phyloP scores from a whole-genome alignment of 352 stramenopile genomes.

The Phytophthora litchii region DNA sequence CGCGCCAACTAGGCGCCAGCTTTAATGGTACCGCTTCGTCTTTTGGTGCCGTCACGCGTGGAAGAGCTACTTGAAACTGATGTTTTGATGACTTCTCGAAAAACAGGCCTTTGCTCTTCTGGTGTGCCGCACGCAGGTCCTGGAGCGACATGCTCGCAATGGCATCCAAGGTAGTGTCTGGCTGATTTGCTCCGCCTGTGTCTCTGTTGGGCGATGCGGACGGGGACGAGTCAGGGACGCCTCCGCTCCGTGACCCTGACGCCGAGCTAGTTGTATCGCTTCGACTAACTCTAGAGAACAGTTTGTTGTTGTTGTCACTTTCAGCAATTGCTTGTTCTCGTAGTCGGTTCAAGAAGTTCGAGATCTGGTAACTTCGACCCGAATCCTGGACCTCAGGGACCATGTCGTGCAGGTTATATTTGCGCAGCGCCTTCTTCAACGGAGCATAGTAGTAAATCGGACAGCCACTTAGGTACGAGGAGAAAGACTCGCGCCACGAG shows the following conservation, averaged over 20 bases:
- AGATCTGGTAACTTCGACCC: slow-evolving; percentile 85
- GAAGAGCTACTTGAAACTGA: slow-evolving; percentile 45
- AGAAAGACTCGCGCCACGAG: slow-evolving; percentile 84
- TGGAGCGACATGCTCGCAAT: slow-evolving; percentile 73
- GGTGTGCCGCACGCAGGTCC: slow-evolving; percentile 54
- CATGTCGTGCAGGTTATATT: slow-evolving; percentile 90
- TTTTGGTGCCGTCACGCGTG: slow-evolving; percentile 26
- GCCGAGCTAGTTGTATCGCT: slow-evolving; percentile 21
- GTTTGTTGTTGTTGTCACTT: slow-evolving; percentile 82
- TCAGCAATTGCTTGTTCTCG: slow-evolving; percentile 77
- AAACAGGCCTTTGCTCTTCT: slow-evolving; percentile 55
- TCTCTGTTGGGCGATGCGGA: slow-evolving; percentile 43
- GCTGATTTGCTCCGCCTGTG: slow-evolving; percentile 22
- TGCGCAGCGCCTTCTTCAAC: slow-evolving; percentile 83
- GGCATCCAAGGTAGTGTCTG: slow-evolving; percentile 51
- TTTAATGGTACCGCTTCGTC: slow-evolving; percentile 42
- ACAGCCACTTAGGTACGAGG: slow-evolving; percentile 73
- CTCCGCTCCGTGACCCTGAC: slow-evolving; percentile 16
- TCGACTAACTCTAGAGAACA: slow-evolving; percentile 54
- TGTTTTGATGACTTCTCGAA: slow-evolving; percentile 55
- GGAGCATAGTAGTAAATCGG: slow-evolving; percentile 85
- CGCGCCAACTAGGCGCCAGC: slow-evolving; percentile 61
- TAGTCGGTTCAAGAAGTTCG: slow-evolving; percentile 73
- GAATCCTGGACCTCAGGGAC: slow-evolving; percentile 84
- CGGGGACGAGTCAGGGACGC: slow-evolving; percentile 44